A percentile compares a stretch with the other conserved stretches of the same genome.
Conservation (phyloP, 2,329 filamentous ascomycete species). For the Beauveria asiatica region DNA sequence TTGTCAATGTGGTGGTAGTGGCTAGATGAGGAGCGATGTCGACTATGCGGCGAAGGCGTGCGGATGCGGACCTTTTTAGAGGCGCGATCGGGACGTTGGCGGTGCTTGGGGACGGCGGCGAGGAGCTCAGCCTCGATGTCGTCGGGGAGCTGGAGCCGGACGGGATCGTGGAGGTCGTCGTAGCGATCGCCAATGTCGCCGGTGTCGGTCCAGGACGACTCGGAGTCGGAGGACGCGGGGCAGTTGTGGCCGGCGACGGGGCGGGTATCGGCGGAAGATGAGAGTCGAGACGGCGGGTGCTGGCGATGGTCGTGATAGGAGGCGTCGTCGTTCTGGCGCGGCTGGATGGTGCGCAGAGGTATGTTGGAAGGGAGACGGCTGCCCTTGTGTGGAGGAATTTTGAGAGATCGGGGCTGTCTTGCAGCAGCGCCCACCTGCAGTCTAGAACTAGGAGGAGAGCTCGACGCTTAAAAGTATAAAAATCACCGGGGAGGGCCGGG, state of each 20-base stretch:
- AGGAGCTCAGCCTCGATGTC: constrained; percentile 57
- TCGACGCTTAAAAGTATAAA: constrained; percentile 3
- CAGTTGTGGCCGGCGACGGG: constrained; percentile 22
- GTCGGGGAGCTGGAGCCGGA: constrained; percentile 60
- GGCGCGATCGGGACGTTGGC: constrained; percentile 26
- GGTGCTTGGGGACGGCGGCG: constrained; percentile 39
- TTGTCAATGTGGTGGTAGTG: constrained; percentile 45
- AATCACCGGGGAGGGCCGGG: neutral
- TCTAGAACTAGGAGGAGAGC: neutral
- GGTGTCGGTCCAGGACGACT: constrained; percentile 83
- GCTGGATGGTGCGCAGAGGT: constrained; percentile 67
- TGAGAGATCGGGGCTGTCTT: constrained; percentile 69
- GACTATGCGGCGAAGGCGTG: constrained; percentile 33
- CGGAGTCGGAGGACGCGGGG: constrained; percentile 45
- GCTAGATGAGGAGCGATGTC: constrained; percentile 26
- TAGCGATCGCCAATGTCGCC: constrained; percentile 91
- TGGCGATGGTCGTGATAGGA: constrained; percentile 30
- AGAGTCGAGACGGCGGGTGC: constrained; percentile 38
- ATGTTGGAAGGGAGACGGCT: constrained; percentile 74
- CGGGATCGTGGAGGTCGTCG: constrained; percentile 72
- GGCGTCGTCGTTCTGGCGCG: constrained; percentile 23
- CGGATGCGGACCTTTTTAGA: constrained; percentile 62
- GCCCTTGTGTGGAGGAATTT: constrained; percentile 69
- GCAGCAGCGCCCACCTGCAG: constrained; percentile 63
- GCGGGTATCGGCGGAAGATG: constrained; percentile 37